Percentiles rank a stretch among this genome's conserved stretches.
These are phyloP conservation scores for Epithemia pelagica DNA, from an alignment of 108 stramenopile species.

Conservation along the genomic window DNA sequence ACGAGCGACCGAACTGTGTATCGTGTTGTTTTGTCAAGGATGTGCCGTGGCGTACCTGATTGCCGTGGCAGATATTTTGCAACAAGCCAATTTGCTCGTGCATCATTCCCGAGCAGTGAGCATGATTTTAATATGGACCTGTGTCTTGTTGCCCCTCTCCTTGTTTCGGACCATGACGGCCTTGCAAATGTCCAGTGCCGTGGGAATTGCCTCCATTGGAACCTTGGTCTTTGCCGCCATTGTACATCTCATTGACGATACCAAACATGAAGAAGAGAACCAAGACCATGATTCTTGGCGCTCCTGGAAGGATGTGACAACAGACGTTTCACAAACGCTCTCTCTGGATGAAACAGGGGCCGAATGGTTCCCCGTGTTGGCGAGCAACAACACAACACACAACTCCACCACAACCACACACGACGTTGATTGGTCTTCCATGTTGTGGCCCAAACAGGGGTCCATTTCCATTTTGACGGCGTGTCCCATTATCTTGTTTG, in stretches of 20 bases:
- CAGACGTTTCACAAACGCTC: neutral
- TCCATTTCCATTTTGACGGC: constrained; percentile 43
- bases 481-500: constrained; percentile 80
- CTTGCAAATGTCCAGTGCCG: constrained; percentile 48
- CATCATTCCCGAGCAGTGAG: constrained; percentile 19
- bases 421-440: constrained; percentile 10
- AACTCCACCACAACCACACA: neutral
- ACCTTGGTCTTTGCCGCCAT: constrained; percentile 60
- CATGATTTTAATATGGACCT: constrained; percentile 50
- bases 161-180: constrained; percentile 48
- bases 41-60: constrained; percentile 36
- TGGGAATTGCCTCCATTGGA: constrained; percentile 62
- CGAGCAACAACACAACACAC: neutral
- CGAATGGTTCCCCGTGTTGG: neutral
- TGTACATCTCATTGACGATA: constrained; percentile 40
- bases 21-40: constrained; percentile 64
- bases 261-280: constrained; percentile 12
- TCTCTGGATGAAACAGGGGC: neutral
- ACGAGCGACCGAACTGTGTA: constrained; percentile 43
- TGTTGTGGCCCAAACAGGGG: constrained; percentile 45
- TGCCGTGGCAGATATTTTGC: constrained; percentile 76
- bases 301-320: neutral
- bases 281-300: constrained; percentile 4
- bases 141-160: constrained; percentile 65
- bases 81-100: constrained; percentile 31